Evolutionary conservation across 208 protist species (phyloP).

Genomic region (Acanthamoeba polyphaga): DNA sequence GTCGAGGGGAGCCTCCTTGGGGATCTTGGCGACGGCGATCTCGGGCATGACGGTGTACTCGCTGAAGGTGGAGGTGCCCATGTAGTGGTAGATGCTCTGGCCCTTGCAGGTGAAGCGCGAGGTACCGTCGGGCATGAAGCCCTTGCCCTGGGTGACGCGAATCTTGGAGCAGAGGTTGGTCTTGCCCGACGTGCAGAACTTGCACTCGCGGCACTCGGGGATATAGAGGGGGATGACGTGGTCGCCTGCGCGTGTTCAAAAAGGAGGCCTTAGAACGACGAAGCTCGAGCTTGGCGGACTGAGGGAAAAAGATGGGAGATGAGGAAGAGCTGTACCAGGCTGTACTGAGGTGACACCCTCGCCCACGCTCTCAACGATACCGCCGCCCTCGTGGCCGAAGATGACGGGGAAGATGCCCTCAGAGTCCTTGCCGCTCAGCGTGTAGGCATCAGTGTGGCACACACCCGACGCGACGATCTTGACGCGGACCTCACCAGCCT

Average conservation of each 20-base stretch:
- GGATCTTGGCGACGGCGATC: conserved; percentile 90
- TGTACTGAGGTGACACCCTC: conserved; percentile 91
- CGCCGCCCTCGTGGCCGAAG: conserved; percentile 92
- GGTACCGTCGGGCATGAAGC: conserved; percentile 94
- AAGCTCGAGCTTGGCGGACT: neutral
- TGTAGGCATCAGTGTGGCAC: conserved; percentile 95
- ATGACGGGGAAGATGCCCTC: conserved; percentile 94
- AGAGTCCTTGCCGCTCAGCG: conserved; percentile 87
- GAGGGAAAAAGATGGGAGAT: conserved; percentile 77
- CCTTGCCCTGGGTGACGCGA: conserved; percentile 91
- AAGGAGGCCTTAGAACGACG: neutral
- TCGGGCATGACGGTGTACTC: conserved; percentile 94
- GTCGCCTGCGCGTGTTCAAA: neutral
- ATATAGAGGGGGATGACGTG: conserved; percentile 87
- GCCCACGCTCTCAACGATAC: conserved; percentile 93
- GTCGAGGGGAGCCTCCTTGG: conserved; percentile 86
- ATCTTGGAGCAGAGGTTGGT: conserved; percentile 93
- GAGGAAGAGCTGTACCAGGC: conserved; percentile 89
- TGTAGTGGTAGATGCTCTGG: conserved; percentile 92
- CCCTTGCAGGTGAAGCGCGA: conserved; percentile 91
- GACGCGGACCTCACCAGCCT: conserved; percentile 92
- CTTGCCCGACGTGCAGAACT: conserved; percentile 92
- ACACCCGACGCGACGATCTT: conserved; percentile 89
- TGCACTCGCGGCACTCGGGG: conserved; percentile 92
- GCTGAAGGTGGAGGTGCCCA: conserved; percentile 88